Conservation (phyloP, 1,284 basidiomycete genomes). For the Rhodotorula mucilaginosa region DNA sequence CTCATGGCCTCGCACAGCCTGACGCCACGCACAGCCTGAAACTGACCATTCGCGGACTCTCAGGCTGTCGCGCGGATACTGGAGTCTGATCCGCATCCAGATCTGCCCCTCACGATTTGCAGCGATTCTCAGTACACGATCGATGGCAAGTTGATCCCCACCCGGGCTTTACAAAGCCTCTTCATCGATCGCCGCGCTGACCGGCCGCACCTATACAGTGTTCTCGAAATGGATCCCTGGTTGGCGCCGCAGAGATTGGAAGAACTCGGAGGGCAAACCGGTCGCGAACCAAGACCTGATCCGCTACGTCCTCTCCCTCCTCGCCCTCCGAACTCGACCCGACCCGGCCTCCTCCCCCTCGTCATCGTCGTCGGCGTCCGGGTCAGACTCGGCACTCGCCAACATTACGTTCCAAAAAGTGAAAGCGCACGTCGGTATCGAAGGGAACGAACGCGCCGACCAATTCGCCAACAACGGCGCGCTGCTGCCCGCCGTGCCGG, state of each 20-base stretch:
- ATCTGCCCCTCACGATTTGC: constrained; percentile 62
- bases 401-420: constrained; percentile 63
- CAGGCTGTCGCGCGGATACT: constrained; percentile 73
- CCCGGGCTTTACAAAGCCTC: not conserved
- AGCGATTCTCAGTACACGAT: constrained; percentile 76
- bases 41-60: not conserved
- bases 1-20: not conserved
- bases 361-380: too few species aligned
- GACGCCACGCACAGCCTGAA: not conserved
- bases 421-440: constrained; percentile 65
- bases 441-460: constrained; percentile 78
- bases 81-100: constrained; percentile 60
- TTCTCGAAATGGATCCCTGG: constrained; percentile 61
- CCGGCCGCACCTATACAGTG: constrained; percentile 52
- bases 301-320: constrained; percentile 59
- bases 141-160: constrained; percentile 55
- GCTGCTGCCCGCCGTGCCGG: constrained; percentile 50
- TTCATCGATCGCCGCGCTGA: not conserved
- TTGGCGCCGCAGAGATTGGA: constrained; percentile 62
- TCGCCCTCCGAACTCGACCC: constrained; percentile 53
- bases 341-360: not conserved
- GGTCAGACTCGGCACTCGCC: constrained; percentile 19
- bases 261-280: constrained; percentile 53
- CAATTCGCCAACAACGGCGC: constrained; percentile 62
- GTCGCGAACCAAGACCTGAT: constrained; percentile 69